Evolutionary conservation across 306 rosid genomes (phyloP), one percentile per base, ranked within the genome.

Genomic region (Crotalaria pallida): DNA sequence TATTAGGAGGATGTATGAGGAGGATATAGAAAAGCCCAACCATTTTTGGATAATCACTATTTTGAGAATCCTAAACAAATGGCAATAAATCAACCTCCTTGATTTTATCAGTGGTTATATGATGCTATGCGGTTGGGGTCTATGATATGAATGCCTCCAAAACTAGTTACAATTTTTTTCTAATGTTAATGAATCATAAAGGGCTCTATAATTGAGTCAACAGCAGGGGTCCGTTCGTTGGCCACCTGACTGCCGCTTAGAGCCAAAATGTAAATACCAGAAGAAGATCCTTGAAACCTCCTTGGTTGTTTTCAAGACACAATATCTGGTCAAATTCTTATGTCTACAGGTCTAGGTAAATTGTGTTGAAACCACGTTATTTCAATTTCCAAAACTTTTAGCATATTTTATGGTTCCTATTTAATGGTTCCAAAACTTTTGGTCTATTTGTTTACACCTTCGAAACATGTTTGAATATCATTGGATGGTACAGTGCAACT

Each of bases 281-380:
- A 67, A 17, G 87, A 88, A 89, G 92, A 89, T 79, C 86, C 96
- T 75, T 82, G 86, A 80, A 78, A 82, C 70, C 40, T 57, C 57
- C 26, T 50, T 1, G 10, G 64, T 84, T 65, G 75, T 73, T 86
- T 80, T 84, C 82, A 80, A 55, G 88, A 79, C 67, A 86, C 96
- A 86, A 78, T 82, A 51, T 81, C 89, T 67, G 79, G 79, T 69
- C 74, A 78, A 58, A 78, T 78, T 48, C 26, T 63, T 3, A 3
- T 2, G 15, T 40, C 53, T 3, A 0, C 3, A 40, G 19, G 4
- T 56, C 0, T 27, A 56, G 13, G 29, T 11, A n/a, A 3, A 5
- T 13, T n/a, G 16, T 6, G 15, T 5, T 45, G 50, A 45, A 45
- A 45, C 10, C 0, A 17, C 18, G 10, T 31, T 4, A 3, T 0